Evolutionary conservation across 805 yeast genomes (phyloP).

Genomic region (Isabelozyma rhagii): DNA sequence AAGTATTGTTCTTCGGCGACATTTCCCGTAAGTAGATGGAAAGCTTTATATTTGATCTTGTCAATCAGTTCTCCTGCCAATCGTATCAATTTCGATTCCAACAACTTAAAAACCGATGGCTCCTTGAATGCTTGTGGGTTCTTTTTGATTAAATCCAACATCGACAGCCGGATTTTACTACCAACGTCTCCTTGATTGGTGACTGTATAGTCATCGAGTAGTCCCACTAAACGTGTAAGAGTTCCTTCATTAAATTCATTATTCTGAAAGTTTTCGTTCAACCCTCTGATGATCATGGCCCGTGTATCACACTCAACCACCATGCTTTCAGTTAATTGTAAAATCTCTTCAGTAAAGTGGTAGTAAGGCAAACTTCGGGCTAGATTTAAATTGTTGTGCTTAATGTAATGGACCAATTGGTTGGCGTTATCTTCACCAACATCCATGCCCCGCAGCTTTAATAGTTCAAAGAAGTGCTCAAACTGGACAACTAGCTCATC

Average conservation of each 20-base stretch:
- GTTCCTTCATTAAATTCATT: slow-evolving; percentile 6
- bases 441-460: slow-evolving; percentile 1
- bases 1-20: slow-evolving; percentile 16
- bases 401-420: slow-evolving; percentile 36
- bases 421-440: slow-evolving; percentile 9
- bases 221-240: slow-evolving; percentile 16
- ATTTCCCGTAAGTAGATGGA: slow-evolving; percentile 27
- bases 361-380: slow-evolving; percentile 34
- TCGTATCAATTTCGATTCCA: slow-evolving; percentile 40
- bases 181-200: slow-evolving; percentile 94
- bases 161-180: slow-evolving; percentile 57
- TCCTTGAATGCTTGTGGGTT: slow-evolving; percentile 14
- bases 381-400: slow-evolving; percentile 33
- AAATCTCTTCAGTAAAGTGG: slow-evolving; percentile 12
- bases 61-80: slow-evolving; percentile 65
- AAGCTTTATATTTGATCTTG: slow-evolving; percentile 44
- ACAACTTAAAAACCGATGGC: background rate
- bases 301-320: slow-evolving; percentile 28
- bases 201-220: slow-evolving; percentile 72
- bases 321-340: slow-evolving; percentile 20
- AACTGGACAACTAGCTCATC: slow-evolving; percentile 7
- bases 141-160: slow-evolving; percentile 37
- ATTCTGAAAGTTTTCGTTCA: slow-evolving; percentile 10
- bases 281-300: slow-evolving; percentile 19
- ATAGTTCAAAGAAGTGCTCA: slow-evolving; percentile 12